Evolutionary conservation across 2,329 filamentous ascomycete species (phyloP), one percentile per base, ranked within the genome.

Genomic region (Ophiostoma sp.): DNA sequence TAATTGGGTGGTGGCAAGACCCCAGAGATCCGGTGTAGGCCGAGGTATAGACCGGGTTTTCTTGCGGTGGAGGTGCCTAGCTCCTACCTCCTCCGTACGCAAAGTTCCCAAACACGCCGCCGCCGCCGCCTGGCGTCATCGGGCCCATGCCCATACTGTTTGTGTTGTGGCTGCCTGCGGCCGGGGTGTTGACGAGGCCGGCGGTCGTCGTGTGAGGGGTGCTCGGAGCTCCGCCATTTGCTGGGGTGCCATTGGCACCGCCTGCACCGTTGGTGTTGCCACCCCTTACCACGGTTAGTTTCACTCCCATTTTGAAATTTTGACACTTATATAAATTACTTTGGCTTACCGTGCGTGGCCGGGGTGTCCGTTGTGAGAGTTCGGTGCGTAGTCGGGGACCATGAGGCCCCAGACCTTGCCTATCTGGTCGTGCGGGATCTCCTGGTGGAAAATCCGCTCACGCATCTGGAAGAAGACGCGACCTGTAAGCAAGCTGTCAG

Each of bases 341-440:
- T 39, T 36, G 10, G 20, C 62, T 39, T 39, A 65, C 62, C 62
- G 62, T 39, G 33, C 35, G 20, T 64, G 60, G 33, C 33, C 33
- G n/a, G 64, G 35, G 31, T 65, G 62, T 3, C 65, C 65, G 65
- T 67, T 67, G 23, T 67, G 65, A 11, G 36, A 41, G 2, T 13
- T 20, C n/a, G 39, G 39, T 6, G 84, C 76, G 80, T 86, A 82
- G 79, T 90, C 87, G 74, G 91, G 85, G 80, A 87, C 90, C 68
- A 93, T 94, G 11, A 98, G 83, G 13, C 94, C 94, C 91, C 94
- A 98, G 75, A 97, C 93, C 80, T 96, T 94, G 72, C 94, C 93
- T 6, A 91, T 83, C 74, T 96, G 93, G 75, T 96, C 91, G 39
- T 91, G 87, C 7, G 92, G 88, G 66, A 97, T 90, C 33, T 88